phyloP scores from a whole-genome alignment of 75 land plant species.

The Pinus taeda region DNA sequence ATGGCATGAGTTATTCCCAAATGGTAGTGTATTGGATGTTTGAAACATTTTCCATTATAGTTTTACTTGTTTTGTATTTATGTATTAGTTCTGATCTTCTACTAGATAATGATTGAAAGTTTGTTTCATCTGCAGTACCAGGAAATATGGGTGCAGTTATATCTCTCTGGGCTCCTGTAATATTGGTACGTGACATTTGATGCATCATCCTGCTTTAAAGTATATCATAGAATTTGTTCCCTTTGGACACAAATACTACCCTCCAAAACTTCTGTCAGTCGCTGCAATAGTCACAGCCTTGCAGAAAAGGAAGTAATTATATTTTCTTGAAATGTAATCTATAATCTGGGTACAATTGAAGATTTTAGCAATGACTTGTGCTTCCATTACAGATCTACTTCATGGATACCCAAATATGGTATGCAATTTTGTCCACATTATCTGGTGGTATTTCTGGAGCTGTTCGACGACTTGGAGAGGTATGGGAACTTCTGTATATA shows the following conservation, averaged over 20 bases:
- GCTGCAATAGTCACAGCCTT: too few relatives aligned
- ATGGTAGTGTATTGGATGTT: slow-evolving; percentile 38
- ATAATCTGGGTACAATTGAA: background rate
- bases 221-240: background rate
- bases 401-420: slow-evolving; percentile 99
- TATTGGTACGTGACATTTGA: slow-evolving; percentile 43
- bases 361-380: background rate
- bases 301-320: too few relatives aligned
- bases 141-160: slow-evolving; percentile 73
- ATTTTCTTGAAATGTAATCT: too few relatives aligned
- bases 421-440: slow-evolving; percentile 88
- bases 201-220: too few relatives aligned
- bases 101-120: background rate
- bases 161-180: slow-evolving; percentile 81
- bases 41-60: background rate
- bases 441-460: slow-evolving; percentile 94
- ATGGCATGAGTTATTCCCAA: slow-evolving; percentile 86
- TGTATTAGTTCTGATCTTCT: slow-evolving; percentile 1
- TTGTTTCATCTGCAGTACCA: slow-evolving; percentile 37
- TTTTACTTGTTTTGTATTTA: background rate
- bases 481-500: slow-evolving; percentile 14
- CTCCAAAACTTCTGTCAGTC: too few relatives aligned
- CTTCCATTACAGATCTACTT: slow-evolving; percentile 75
- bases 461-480: slow-evolving; percentile 94
- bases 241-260: too few relatives aligned